Percentiles rank a stretch among this genome's conserved stretches.
phyloP scores from a whole-genome alignment of 1,284 basidiomycete genomes.

The Cutaneotrichosporon dermatis region DNA sequence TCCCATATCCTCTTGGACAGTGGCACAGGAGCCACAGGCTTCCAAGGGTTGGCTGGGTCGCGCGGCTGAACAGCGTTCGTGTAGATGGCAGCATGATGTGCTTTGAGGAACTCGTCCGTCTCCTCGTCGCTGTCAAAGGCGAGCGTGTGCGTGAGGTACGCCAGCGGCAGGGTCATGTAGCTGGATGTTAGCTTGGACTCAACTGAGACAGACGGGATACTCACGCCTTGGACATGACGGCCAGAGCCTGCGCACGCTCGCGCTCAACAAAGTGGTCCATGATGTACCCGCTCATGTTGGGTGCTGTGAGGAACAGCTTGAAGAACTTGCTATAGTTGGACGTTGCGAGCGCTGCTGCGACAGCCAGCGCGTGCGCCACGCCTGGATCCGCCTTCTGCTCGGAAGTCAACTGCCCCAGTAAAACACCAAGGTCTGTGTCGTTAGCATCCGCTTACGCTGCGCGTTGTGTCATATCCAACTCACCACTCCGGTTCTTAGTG shows the following conservation, averaged over 20 bases:
- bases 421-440: conserved; percentile 78
- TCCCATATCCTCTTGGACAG: conserved; percentile 50
- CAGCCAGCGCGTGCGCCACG: conserved; percentile 82
- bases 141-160: conserved; percentile 73
- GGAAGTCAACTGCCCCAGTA: conserved; percentile 90
- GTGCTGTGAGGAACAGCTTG: conserved; percentile 73
- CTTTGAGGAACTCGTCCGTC: conserved; percentile 65
- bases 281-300: conserved; percentile 97
- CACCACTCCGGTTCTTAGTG: conserved; percentile 88
- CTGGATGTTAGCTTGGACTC: conserved; percentile 51
- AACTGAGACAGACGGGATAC: conserved; percentile 40
- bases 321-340: conserved; percentile 95
- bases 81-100: conserved; percentile 68
- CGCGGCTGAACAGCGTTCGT: conserved; percentile 28
- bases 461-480: conserved; percentile 29
- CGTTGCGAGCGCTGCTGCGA: conserved; percentile 81
- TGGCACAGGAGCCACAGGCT: conserved; percentile 24
- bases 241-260: conserved; percentile 79
- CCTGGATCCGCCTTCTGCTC: conserved; percentile 74
- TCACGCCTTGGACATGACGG: conserved; percentile 87
- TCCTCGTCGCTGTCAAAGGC: conserved; percentile 69
- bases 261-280: conserved; percentile 98
- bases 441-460: background rate
- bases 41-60: conserved; percentile 26
- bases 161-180: conserved; percentile 69